Conservation (phyloP, 2,329 filamentous ascomycete genomes). For the Colletotrichum sublineola region DNA sequence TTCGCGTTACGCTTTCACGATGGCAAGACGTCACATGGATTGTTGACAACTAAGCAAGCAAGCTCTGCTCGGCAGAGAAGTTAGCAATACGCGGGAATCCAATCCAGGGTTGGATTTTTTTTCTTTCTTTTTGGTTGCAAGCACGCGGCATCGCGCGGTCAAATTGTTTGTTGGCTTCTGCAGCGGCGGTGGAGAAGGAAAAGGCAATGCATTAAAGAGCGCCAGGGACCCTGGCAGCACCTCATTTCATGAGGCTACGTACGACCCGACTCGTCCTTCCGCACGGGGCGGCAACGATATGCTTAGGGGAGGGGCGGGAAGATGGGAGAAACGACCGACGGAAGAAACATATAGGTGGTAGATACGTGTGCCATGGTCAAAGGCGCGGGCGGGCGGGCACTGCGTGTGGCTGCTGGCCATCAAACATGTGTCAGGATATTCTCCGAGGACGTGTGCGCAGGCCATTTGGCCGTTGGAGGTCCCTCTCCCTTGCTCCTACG, state of each 20-base stretch:
- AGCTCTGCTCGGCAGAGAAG: background rate
- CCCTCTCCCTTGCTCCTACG: background rate
- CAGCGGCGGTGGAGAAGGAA: background rate
- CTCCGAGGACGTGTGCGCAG: constrained; percentile 17
- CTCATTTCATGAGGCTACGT: constrained; percentile 30
- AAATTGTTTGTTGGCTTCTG: background rate
- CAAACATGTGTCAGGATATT: constrained; percentile 19
- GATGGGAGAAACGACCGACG: background rate
- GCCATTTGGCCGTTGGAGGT: background rate
- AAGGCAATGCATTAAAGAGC: constrained; percentile 10
- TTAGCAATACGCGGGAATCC: background rate
- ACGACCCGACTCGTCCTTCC: constrained; percentile 13
- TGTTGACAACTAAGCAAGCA: no score
- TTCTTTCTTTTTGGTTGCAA: background rate
- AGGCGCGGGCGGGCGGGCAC: background rate
- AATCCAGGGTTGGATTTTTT: background rate
- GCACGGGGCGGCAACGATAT: constrained; percentile 19
- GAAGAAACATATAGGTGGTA: background rate
- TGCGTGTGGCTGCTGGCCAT: constrained; percentile 6
- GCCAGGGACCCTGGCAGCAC: constrained; percentile 29
- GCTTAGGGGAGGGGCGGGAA: background rate
- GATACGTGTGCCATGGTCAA: background rate
- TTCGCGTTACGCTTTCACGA: background rate
- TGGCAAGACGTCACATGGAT: background rate
- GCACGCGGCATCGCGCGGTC: constrained; percentile 1